Conservation (phyloP, 208 protist species). For the Acanthamoeba healyi region DNA sequence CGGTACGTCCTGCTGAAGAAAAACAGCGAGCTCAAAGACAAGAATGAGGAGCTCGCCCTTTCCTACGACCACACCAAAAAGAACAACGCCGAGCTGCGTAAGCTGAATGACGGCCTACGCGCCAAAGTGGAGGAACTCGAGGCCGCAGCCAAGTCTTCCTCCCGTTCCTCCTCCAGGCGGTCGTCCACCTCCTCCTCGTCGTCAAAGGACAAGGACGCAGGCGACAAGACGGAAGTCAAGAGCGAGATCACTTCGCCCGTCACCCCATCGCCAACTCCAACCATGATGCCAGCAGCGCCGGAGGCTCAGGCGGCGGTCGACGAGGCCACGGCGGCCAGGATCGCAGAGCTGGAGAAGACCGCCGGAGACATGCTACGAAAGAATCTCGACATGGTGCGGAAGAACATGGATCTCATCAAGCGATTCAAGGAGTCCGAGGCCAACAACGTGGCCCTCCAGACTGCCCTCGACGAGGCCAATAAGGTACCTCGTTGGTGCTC, state of each 20-base stretch:
- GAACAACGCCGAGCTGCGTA: constrained; percentile 43
- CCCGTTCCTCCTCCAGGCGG: not conserved
- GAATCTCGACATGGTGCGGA: constrained; percentile 9
- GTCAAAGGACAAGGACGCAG: not conserved
- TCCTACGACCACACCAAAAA: not conserved
- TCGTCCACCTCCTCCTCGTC: not conserved
- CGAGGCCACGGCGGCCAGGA: not conserved
- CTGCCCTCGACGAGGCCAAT: not conserved
- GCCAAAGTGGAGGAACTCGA: constrained; percentile 1
- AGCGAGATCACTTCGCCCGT: not conserved
- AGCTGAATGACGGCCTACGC: constrained; percentile 7
- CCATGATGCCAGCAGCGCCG: not conserved
- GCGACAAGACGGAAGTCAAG: not conserved
- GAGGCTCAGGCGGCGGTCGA: not conserved
- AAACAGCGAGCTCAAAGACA: not conserved
- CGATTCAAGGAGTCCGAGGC: constrained; percentile 30
- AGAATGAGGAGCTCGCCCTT: not conserved
- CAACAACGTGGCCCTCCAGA: not conserved
- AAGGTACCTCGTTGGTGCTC: not conserved
- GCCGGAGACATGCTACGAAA: not conserved
- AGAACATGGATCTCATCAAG: constrained; percentile 51
- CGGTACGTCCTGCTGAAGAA: constrained; percentile 36
- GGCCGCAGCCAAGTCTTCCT: not conserved
- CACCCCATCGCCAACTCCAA: too few species aligned
- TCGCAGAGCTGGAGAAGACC: not conserved